Percentiles rank a stretch among this genome's conserved stretches.
Evolutionary conservation across 345 rosid species (phyloP).

Genomic region (Aegle marmelos): DNA sequence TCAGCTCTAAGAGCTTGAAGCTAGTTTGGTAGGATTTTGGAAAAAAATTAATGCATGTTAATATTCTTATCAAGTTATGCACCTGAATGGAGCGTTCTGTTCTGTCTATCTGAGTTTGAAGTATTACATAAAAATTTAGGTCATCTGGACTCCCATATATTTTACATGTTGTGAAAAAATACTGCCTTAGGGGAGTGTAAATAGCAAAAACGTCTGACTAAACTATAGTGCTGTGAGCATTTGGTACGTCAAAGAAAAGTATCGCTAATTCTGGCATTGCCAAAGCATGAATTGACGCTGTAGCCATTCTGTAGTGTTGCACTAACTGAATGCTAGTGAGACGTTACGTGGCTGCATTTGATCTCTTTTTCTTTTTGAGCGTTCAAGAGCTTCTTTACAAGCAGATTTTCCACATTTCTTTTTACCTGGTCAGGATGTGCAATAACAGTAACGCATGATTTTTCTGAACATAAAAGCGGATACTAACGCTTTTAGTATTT

Average conservation of each 20-base stretch:
- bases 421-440: not conserved
- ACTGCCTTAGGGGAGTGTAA: not conserved
- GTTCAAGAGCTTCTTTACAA: not conserved
- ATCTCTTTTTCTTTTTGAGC: not conserved
- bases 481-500: not conserved
- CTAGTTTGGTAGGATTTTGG: too few relatives aligned
- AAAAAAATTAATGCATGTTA: too few relatives aligned
- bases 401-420: not conserved
- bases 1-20: too few relatives aligned
- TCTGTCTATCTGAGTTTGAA: not conserved
- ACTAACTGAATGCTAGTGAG: not conserved
- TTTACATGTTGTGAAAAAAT: not conserved
- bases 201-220: not conserved
- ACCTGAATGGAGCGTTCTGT: not conserved
- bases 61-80: not conserved
- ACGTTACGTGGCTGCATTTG: not conserved
- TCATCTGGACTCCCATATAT: not conserved
- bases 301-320: not conserved
- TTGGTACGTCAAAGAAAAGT: not conserved
- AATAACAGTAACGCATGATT: not conserved
- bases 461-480: not conserved
- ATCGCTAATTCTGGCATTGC: not conserved
- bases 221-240: not conserved
- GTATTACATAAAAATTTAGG: not conserved
- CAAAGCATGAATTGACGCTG: not conserved